Conservation (phyloP, 768 basidiomycete species). For the Xerocomellus chrysenteron region DNA sequence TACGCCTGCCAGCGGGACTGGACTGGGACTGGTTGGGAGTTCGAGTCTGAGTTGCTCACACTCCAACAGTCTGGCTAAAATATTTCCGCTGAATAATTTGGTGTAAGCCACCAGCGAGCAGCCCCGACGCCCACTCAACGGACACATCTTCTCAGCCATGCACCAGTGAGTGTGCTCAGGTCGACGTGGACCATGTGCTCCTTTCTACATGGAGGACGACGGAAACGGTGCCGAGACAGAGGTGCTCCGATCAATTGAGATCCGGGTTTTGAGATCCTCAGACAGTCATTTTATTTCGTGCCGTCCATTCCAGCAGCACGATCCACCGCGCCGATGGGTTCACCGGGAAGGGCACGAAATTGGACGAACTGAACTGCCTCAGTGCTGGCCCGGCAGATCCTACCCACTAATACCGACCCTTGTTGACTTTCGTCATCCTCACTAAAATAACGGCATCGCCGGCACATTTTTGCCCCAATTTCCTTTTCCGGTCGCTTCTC, state of each 20-base stretch:
- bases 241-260: constrained; percentile 29
- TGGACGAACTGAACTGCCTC: background rate
- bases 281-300: background rate
- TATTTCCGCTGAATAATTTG: constrained; percentile 28
- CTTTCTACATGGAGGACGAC: background rate
- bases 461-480: constrained; percentile 20
- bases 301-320: background rate
- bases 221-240: constrained; percentile 26
- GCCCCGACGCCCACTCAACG: background rate
- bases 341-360: background rate
- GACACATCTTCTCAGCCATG: background rate
- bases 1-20: background rate
- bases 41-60: constrained; percentile 22
- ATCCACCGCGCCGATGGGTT: background rate
- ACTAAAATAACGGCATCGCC: constrained; percentile 13
- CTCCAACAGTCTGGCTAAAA: constrained; percentile 18
- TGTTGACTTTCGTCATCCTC: background rate
- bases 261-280: constrained; percentile 27
- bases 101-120: constrained; percentile 3
- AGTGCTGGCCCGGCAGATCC: background rate
- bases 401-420: background rate
- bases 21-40: constrained; percentile 3
- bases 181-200: constrained; percentile 3
- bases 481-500: constrained; percentile 26
- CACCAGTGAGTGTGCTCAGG: background rate